phyloP scores from a whole-genome alignment of 257 asterid genomes.

The Cynanchum wilfordii region DNA sequence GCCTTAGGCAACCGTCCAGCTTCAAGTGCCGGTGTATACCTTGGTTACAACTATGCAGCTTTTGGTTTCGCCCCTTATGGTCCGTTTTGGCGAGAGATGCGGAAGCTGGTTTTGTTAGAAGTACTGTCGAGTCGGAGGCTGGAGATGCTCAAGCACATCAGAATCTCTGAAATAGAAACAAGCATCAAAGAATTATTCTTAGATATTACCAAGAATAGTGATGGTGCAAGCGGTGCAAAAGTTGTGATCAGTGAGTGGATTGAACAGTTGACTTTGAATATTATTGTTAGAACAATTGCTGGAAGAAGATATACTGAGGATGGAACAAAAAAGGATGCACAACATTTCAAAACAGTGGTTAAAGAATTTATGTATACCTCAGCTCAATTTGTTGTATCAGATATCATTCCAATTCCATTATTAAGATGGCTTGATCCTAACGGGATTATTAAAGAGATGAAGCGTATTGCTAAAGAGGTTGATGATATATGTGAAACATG shows the following conservation, averaged over 20 bases:
- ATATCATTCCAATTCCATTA: conserved; percentile 30
- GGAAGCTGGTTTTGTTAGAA: conserved; percentile 38
- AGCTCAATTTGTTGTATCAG: conserved; percentile 32
- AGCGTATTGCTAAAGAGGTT: conserved; percentile 29
- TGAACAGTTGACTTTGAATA: conserved; percentile 31
- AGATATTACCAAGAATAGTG: background rate
- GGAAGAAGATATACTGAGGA: conserved; percentile 29
- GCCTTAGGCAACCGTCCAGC: conserved; percentile 34
- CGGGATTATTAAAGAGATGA: conserved; percentile 43
- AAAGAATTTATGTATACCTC: conserved; percentile 34
- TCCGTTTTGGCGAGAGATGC: conserved; percentile 45
- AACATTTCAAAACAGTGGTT: conserved; percentile 19
- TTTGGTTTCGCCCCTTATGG: conserved; percentile 41
- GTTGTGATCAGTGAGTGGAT: conserved; percentile 40
- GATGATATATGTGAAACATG: conserved; percentile 28
- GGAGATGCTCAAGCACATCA: conserved; percentile 32
- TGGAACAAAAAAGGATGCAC: conserved; percentile 17
- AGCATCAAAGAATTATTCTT: conserved; percentile 21
- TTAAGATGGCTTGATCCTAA: conserved; percentile 42
- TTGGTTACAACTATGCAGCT: conserved; percentile 41
- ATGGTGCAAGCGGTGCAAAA: background rate
- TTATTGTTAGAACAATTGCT: conserved; percentile 33
- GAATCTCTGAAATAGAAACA: conserved; percentile 22
- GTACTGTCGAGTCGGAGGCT: conserved; percentile 44
- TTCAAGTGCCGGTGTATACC: conserved; percentile 28